Conservation (phyloP, 2,329 filamentous ascomycete genomes). For the Diaporthe sp. region DNA sequence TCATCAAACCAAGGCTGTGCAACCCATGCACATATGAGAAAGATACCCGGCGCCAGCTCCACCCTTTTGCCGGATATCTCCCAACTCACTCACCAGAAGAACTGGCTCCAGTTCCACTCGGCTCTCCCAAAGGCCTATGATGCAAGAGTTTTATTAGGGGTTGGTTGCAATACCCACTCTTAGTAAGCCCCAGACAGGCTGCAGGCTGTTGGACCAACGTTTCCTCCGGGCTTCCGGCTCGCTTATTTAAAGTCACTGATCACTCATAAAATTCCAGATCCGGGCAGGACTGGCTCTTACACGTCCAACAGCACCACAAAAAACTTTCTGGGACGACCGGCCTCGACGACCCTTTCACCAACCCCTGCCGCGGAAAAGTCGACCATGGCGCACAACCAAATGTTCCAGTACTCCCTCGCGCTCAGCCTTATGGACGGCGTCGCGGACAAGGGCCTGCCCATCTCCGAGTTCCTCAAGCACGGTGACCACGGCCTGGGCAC, state of each 20-base stretch:
- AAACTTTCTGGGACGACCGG: not conserved
- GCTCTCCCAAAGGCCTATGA: not conserved
- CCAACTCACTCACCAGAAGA: not conserved
- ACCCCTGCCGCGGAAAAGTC: not conserved
- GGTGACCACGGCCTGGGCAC: constrained; percentile 53
- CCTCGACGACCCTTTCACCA: too few relatives aligned
- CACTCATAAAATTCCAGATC: not conserved
- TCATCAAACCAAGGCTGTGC: not conserved
- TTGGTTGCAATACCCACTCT: constrained; percentile 20
- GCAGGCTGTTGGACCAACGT: constrained; percentile 12
- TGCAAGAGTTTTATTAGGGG: constrained; percentile 9
- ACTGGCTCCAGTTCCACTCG: not conserved
- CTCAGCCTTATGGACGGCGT: constrained; percentile 53
- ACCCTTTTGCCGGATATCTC: not conserved
- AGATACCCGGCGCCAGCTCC: not conserved
- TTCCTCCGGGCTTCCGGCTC: constrained; percentile 5
- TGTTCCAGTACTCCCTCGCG: constrained; percentile 52
- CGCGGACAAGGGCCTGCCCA: constrained; percentile 49
- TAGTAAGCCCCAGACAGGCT: not conserved
- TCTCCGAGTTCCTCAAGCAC: constrained; percentile 47
- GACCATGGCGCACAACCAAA: constrained; percentile 49
- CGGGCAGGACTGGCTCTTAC: not conserved
- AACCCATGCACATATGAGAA: not conserved
- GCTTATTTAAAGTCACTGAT: constrained; percentile 8
- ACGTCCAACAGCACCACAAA: not conserved